These are phyloP conservation scores for Naegleria gruberi DNA, from an alignment of 208 protist species.

Conservation along the genomic window DNA sequence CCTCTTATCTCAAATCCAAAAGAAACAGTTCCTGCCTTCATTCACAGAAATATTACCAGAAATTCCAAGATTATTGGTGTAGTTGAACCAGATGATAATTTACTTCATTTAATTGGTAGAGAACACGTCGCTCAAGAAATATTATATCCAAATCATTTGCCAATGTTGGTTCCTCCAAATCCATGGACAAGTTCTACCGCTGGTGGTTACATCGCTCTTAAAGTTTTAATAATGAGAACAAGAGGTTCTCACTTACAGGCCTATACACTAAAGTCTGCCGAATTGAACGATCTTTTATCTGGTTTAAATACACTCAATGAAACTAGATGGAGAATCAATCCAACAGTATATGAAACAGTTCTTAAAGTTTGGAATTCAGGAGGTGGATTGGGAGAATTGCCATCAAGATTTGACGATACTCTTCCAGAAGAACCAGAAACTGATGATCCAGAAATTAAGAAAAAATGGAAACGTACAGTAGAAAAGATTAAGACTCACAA, in stretches of 20 bases:
- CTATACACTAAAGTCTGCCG: background rate
- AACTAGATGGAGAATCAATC: constrained; percentile 50
- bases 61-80: background rate
- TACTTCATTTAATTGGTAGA: constrained; percentile 6
- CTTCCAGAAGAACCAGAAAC: background rate
- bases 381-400: constrained; percentile 37
- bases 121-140: constrained; percentile 16
- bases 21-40: background rate
- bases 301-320: constrained; percentile 39
- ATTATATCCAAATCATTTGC: constrained; percentile 5
- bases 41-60: background rate
- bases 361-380: constrained; percentile 29
- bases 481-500: constrained; percentile 32
- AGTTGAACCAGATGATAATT: background rate
- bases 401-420: constrained; percentile 26
- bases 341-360: constrained; percentile 34
- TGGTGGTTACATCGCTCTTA: constrained; percentile 19
- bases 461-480: background rate
- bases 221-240: constrained; percentile 7
- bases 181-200: background rate
- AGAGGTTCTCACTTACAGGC: background rate
- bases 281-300: constrained; percentile 1
- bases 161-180: constrained; percentile 27
- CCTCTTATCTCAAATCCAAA: background rate
- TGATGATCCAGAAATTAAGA: background rate